These are phyloP conservation scores for Penicillium sp. DNA, from an alignment of 2,329 filamentous ascomycete species.

Conservation along the genomic window DNA sequence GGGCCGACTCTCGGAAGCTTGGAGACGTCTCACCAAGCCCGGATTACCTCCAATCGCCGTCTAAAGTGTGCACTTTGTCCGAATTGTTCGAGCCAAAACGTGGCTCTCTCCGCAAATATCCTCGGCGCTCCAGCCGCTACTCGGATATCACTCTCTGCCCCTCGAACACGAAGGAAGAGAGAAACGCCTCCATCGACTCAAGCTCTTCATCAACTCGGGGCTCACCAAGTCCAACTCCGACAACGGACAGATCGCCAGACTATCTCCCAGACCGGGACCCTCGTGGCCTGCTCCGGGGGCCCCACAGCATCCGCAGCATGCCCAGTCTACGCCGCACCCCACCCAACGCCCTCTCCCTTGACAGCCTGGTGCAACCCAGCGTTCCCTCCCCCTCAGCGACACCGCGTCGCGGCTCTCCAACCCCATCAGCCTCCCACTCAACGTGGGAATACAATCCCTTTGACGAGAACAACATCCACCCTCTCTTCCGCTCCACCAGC, in stretches of 20 bases:
- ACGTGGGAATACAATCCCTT: conserved; percentile 20
- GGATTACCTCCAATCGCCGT: conserved; percentile 9
- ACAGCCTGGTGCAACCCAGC: conserved; percentile 23
- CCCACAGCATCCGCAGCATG: conserved; percentile 20
- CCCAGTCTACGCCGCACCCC: conserved; percentile 21
- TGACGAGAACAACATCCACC: conserved; percentile 55
- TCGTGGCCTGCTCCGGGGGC: conserved; percentile 14
- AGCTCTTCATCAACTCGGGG: conserved; percentile 13
- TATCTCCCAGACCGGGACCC: conserved; percentile 8
- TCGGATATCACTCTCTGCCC: conserved; percentile 32
- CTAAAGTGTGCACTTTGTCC: conserved; percentile 14
- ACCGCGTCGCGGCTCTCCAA: conserved; percentile 19
- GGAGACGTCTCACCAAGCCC: conserved; percentile 19
- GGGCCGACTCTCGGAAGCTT: conserved; percentile 25
- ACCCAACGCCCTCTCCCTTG: conserved; percentile 25
- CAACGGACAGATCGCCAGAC: conserved; percentile 10
- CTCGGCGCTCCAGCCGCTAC: conserved; percentile 30
- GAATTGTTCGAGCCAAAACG: conserved; percentile 23
- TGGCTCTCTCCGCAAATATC: conserved; percentile 26
- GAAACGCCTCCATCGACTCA: conserved; percentile 25
- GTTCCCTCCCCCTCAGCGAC: conserved; percentile 20
- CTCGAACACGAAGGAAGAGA: conserved; percentile 22
- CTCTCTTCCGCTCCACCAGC: conserved; percentile 54
- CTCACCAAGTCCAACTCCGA: conserved; percentile 11
- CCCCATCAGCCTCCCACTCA: conserved; percentile 9